phyloP scores from a whole-genome alignment of 2,329 filamentous ascomycete species.

The Botrytis tulipae region DNA sequence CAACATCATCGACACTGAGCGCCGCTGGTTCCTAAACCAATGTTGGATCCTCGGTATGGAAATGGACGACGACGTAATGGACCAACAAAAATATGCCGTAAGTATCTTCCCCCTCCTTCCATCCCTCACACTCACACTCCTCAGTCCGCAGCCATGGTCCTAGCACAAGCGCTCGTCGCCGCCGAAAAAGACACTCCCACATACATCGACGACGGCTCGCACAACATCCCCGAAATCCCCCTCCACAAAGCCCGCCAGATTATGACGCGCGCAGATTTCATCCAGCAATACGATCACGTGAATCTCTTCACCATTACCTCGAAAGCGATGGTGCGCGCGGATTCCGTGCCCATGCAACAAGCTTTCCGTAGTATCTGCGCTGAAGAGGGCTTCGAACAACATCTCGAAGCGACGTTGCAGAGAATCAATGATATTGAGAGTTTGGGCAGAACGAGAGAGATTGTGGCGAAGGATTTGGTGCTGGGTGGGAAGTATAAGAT shows the following conservation, averaged over 20 bases:
- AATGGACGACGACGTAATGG: slow-evolving; percentile 97
- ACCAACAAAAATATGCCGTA: slow-evolving; percentile 93
- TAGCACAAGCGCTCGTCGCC: slow-evolving; percentile 89
- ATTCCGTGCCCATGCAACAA: slow-evolving; percentile 92
- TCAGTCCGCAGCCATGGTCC: slow-evolving; percentile 85
- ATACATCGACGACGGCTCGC: slow-evolving; percentile 25
- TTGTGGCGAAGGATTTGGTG: slow-evolving; percentile 93
- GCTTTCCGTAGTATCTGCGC: slow-evolving; percentile 84
- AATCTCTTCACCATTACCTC: slow-evolving; percentile 96
- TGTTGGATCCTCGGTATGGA: slow-evolving; percentile 73
- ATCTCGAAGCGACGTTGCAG: slow-evolving; percentile 77
- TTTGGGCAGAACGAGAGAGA: slow-evolving; percentile 85
- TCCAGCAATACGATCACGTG: slow-evolving; percentile 85
- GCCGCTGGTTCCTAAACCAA: slow-evolving; percentile 76
- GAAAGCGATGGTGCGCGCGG: slow-evolving; percentile 81
- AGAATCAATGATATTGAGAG: slow-evolving; percentile 92
- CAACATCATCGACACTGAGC: slow-evolving; percentile 66
- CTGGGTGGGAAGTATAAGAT: slow-evolving; percentile 78
- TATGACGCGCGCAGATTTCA: slow-evolving; percentile 95
- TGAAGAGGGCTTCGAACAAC: slow-evolving; percentile 73
- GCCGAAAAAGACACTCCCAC: slow-evolving; percentile 52
- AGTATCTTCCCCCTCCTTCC: slow-evolving; percentile 41
- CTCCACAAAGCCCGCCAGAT: slow-evolving; percentile 84
- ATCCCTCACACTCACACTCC: slow-evolving; percentile 4
- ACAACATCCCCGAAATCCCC: slow-evolving; percentile 67